Base-by-base conservation (phyloP, 345 rosid genomes). In the Nasturtium officinale region DNA sequence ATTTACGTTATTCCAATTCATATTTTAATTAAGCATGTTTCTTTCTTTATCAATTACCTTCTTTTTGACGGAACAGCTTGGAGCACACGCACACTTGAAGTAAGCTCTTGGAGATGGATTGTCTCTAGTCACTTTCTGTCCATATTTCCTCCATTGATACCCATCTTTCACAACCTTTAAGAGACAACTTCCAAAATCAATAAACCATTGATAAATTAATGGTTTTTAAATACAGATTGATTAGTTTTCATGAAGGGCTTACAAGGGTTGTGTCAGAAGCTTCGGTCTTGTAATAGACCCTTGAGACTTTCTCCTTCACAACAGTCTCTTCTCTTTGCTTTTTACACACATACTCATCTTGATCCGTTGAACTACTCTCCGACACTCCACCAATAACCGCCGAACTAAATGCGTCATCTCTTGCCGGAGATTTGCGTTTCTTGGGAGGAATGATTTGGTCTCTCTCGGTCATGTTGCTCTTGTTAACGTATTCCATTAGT, bases 81-180 rank as follows among this genome's bases (percentile, higher is more conserved):
- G 99, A 67, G 99, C 98, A 73, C 85, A 90, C 71, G 98, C 91
- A 83, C 99, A 95, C 71, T 86, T 91, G 89, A 88, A 95, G 85
- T 95, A 95, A 74, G 98, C 99, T 85, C 98, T 84, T 15, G 99
- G 99, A 67, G 84, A 95, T 55, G 99, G 99, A 66, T 95, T 95
- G 68, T 95, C 94, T 84, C 99, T 91, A 11, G 99, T 95, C n/a
- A 95, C 98, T 65, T 95, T 95, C 60, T 95, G 99, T 30, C 99
- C 99, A 72, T 95, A 95, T 70, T 95, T 95, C 78, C 98, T 95
- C 99, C 99, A 95, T 68, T 91, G 99, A 81, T 88, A 95, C 46
- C 99, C 99, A 86, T 95, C 99, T 71, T 86, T 95, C 68, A 91
- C 96, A 57, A 91, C 83, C 98, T 94, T 76, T 57, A 79, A 76